Base-by-base conservation (phyloP, 768 basidiomycete genomes). In the Boletus rubescentipes region DNA sequence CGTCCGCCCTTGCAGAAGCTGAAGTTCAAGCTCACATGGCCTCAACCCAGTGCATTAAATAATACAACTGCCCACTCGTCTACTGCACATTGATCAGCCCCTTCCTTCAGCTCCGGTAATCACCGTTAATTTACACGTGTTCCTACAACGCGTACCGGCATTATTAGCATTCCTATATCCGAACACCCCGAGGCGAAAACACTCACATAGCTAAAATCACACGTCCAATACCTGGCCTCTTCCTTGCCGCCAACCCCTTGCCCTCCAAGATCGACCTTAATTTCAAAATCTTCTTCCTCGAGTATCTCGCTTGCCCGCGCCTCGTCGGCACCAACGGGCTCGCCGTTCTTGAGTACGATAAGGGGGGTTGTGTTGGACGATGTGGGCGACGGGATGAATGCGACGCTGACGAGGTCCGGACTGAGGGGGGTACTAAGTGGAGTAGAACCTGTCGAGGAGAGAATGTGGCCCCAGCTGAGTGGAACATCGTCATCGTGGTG, bases 121-220 rank as follows among this genome's bases (percentile, higher is more conserved):
- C 90, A 4, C 94, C 94, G 67, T 98, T 97, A 70, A 98, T 98
- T 59, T 79, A 84, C 40, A 98, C 92, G 69, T 96, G 96, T 75
- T 98, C 94, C 94, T 95, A 45, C 7, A 57, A n/a, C n/a, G n/a
- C n/a, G n/a, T n/a, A n/a, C n/a, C n/a, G 29, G 16, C 29, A 31
- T 18, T 21, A 52, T 51, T 2, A 61, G 51, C 31, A 35, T 37
- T 20, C 35, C 35, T 29, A 40, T 36, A 16, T 45, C 36, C 32
- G 41, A 16, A 12, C 53, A 45, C 12, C 35, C 20, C 20, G 57
- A 51, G 16, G 12, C 20, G 41, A 37, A 45, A 36, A 41, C 9
- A 83, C 91, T 76, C 72, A 94, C 94, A 79, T 98, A 96, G 68
- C 93, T 95, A 68, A 98, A 92, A 76, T 98, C 95, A 66, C 95